These are phyloP conservation scores for Erythrobasidium hasegawianum DNA, from an alignment of 1,284 basidiomycete genomes.

Conservation along the genomic window DNA sequence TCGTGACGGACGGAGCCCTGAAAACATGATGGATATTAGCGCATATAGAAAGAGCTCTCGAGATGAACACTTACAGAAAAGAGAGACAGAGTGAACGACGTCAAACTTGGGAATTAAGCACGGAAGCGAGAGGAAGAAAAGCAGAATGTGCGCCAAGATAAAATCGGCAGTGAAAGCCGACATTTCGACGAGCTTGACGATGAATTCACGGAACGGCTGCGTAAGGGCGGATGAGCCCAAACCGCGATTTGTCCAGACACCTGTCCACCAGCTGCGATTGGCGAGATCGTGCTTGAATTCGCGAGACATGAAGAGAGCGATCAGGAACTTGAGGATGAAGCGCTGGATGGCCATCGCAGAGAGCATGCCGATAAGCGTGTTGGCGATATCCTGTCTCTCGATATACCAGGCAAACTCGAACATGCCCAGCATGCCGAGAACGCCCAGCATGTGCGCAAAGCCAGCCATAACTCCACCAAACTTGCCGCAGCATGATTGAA, in stretches of 20 bases:
- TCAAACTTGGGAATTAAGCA: conserved; percentile 82
- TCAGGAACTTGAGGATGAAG: conserved; percentile 83
- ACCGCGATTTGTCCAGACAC: conserved; percentile 56
- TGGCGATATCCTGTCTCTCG: conserved; percentile 71
- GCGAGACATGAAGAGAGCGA: conserved; percentile 83
- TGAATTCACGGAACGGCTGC: conserved; percentile 87
- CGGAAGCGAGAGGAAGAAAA: conserved; percentile 73
- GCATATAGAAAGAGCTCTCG: conserved; percentile 52
- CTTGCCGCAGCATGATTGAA: conserved; percentile 60
- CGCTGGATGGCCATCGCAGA: conserved; percentile 82
- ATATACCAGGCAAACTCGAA: conserved; percentile 71
- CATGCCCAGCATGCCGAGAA: conserved; percentile 79
- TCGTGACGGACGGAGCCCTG: conserved; percentile 59
- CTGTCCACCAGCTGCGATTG: conserved; percentile 96
- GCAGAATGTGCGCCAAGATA: conserved; percentile 60
- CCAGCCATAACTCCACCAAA: conserved; percentile 88
- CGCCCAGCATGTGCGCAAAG: conserved; percentile 73
- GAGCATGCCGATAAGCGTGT: conserved; percentile 83
- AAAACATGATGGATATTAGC: conserved; percentile 26
- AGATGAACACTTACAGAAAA: conserved; percentile 60
- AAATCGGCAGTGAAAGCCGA: conserved; percentile 87
- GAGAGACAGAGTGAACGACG: conserved; percentile 78
- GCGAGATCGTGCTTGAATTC: conserved; percentile 98
- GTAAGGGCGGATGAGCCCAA: conserved; percentile 81
- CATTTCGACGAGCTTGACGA: conserved; percentile 97